Evolutionary conservation across 371 early-diverging fungal genomes (phyloP), one percentile per base, ranked within the genome.

Genomic region (Cokeromyces recurvatus): DNA sequence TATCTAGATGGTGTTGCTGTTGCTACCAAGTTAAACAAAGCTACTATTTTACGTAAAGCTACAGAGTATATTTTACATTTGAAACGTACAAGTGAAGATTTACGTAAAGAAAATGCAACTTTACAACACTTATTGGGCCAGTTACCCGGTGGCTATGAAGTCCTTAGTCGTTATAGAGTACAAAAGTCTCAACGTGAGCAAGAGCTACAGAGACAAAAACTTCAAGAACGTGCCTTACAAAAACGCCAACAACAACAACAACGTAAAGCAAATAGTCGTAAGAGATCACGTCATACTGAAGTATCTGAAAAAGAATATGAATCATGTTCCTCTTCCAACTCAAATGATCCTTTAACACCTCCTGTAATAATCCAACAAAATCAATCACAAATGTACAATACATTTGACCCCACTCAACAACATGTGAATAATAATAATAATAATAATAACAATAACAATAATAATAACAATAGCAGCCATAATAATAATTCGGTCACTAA

Each of bases 21-120:
- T 9, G 86, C 86, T 1, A 86, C 85, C 14, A 92, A 91, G 47
- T 77, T 89, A 22, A 92, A 92, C 77, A 94, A 94, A 66, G 94
- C 94, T 2, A 91, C 92, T 1, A 86, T 94, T 34, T 55, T 94
- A 48, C 76, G 87, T 31, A 91, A 90, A 55, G 84, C 91, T 0
- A 91, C 93, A 2, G 92, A 94, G 54, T 92, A 94, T 61, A 92
- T 94, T 35, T 59, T 79, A 29, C 72, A 87, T 47, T 67, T 94
- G 25, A 81, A 84, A 37, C 64, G 73, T 11, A 73, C 48, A 49
- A 77, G 81, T 44, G 64, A 71, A 15, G 57, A 66, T 19, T 42
- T 76, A 22, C 57, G 68, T 36, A 51, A 52, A 6, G 84, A 85
- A 48, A 81, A 81, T 35, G 62, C 59, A 1, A 60, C 66, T 11